These are phyloP conservation scores for Suillus subaureus DNA, from an alignment of 768 basidiomycete genomes.

Conservation along the genomic window DNA sequence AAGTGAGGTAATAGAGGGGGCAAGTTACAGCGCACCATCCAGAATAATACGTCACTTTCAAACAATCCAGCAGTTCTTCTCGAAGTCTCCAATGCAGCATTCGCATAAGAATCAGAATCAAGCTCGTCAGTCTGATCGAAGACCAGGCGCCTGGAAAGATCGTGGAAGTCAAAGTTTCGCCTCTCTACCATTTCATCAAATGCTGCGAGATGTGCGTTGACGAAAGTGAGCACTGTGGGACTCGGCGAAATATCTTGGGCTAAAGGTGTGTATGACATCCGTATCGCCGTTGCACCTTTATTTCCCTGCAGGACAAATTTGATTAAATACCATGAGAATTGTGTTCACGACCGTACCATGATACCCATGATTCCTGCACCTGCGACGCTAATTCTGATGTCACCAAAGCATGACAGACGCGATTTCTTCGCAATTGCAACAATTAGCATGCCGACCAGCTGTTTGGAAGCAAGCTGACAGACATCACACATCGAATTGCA, in stretches of 20 bases:
- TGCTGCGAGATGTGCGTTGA: slow-evolving; percentile 83
- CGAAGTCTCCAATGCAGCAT: slow-evolving; percentile 7
- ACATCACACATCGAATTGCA: background rate
- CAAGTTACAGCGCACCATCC: slow-evolving; percentile 56
- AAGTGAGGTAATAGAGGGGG: background rate
- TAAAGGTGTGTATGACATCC: slow-evolving; percentile 56
- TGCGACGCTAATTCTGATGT: slow-evolving; percentile 51
- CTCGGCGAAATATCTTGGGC: slow-evolving; percentile 26
- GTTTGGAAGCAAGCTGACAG: slow-evolving; percentile 67
- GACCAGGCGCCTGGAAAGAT: slow-evolving; percentile 57
- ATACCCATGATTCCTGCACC: slow-evolving; percentile 79
- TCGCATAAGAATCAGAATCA: slow-evolving; percentile 9
- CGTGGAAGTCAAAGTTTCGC: slow-evolving; percentile 74
- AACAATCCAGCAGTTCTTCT: slow-evolving; percentile 39
- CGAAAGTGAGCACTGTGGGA: slow-evolving; percentile 64
- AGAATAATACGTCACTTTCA: slow-evolving; percentile 72
- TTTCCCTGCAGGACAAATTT: slow-evolving; percentile 57
- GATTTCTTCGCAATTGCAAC: slow-evolving; percentile 64
- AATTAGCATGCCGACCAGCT: slow-evolving; percentile 85
- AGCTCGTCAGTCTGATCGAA: slow-evolving; percentile 43
- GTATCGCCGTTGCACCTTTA: slow-evolving; percentile 76
- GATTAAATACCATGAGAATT: slow-evolving; percentile 7
- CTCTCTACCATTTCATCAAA: slow-evolving; percentile 79
- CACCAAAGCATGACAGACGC: slow-evolving; percentile 51
- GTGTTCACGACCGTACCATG: slow-evolving; percentile 50